Evolutionary conservation across 371 early-diverging fungal species (phyloP), one percentile per base, ranked within the genome.

Genomic region (Syncephalastrum racemosum): DNA sequence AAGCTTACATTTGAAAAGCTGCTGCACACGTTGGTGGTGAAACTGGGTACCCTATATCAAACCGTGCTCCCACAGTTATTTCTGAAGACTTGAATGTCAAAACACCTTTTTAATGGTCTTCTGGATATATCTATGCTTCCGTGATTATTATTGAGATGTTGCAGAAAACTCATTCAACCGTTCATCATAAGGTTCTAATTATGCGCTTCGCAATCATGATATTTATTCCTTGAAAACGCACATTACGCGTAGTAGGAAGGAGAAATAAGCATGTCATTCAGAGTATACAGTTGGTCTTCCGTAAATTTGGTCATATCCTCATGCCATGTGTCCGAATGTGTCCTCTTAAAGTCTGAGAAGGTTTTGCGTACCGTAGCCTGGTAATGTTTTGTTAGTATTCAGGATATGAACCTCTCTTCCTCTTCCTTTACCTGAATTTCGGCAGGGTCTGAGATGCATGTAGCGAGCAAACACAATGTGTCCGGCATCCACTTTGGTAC

Each of bases 291-390:
- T 63, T 96, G 91, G 15, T 90, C 88, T 47, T 85, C 85, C 2
- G 79, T 82, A 67, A 96, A 95, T 54, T 75, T 74, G 54, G 72
- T 73, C 73, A 82, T 83, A 55, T 95, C 93, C 59, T 94, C 90
- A 51, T 91, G 90, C 96, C 96, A 96, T 3, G 90, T 90, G 60
- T 96, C 96, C 52, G 93, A 93, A 63, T 96, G 96, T 1, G 96
- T 95, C 50, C 95, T 75, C 65, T 86, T 76, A 67, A 96, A 96
- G 56, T 95, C 95, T 5, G 93, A 86, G 75, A 94, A 95, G 16
- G 90, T 88, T 57, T 89, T 89, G 57, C 89, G 81, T 4, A 93
- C 87, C 6, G 96, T 91, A 12, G 89, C 64, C 84, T 89, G 73
- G 0, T 18, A 19, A 56, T 42, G 41, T 19, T 7, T 31, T 18